Conservation (phyloP, 164 flowering plant species). For the Macadamia integrifolia region DNA sequence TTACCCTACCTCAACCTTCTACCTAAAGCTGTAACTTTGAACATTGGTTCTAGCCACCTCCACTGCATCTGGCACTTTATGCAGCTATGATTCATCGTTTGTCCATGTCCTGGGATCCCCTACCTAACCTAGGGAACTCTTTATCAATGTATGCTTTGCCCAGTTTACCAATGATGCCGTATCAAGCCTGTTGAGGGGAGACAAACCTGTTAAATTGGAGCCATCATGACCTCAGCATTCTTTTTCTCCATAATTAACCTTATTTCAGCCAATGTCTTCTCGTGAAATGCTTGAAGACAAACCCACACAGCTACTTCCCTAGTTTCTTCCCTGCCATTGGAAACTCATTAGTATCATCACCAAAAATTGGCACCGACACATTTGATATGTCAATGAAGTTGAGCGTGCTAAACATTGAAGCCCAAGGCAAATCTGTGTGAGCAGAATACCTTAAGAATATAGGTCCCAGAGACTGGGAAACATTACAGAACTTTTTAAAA, state of each 20-base stretch:
- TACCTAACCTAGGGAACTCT: too few relatives aligned
- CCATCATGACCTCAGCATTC: neutral
- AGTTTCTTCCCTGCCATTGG: slow-evolving; percentile 15
- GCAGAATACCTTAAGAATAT: too few relatives aligned
- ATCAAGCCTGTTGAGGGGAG: neutral
- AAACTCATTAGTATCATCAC: neutral
- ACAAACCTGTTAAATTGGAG: neutral
- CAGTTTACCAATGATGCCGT: neutral
- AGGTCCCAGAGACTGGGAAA: too few relatives aligned
- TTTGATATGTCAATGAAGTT: neutral
- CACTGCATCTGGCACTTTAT: too few relatives aligned
- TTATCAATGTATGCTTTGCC: neutral
- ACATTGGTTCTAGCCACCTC: too few relatives aligned
- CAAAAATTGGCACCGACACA: too few relatives aligned
- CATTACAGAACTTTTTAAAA: too few relatives aligned
- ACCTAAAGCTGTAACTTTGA: too few relatives aligned
- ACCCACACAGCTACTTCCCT: slow-evolving; percentile 4
- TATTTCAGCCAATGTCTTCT: neutral
- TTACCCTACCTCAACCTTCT: too few relatives aligned
- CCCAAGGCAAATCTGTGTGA: too few relatives aligned
- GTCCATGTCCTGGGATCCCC: too few relatives aligned
- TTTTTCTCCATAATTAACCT: neutral
- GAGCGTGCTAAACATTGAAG: neutral
- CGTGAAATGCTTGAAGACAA: neutral
- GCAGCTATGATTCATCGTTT: too few relatives aligned